These are phyloP conservation scores for Eucalyptus erythrocorys DNA, from an alignment of 345 rosid species.

Conservation along the genomic window DNA sequence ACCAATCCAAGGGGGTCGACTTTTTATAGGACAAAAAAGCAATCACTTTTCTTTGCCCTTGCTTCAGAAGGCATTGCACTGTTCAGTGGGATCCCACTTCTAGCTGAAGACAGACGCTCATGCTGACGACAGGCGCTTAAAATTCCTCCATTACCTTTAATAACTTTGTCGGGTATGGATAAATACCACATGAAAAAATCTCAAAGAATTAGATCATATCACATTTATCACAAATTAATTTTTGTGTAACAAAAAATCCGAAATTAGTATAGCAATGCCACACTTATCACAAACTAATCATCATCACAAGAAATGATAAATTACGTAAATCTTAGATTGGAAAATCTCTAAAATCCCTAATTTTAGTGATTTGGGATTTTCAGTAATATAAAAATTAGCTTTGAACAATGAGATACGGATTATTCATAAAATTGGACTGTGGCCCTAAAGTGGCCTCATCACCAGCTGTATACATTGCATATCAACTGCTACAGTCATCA, in stretches of 20 bases:
- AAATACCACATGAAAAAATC: not conserved
- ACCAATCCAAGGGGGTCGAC: not conserved
- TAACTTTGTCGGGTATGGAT: not conserved
- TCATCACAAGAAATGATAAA: not conserved
- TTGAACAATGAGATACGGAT: fast-evolving
- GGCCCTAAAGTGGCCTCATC: not conserved
- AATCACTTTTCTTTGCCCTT: not conserved
- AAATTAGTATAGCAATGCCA: fast-evolving
- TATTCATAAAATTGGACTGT: not conserved
- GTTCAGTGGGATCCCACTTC: not conserved
- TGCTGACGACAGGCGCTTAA: not conserved
- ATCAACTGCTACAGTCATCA: not conserved
- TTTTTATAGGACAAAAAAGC: not conserved
- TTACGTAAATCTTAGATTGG: not conserved
- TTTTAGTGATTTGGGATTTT: not conserved
- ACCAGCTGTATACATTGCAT: not conserved
- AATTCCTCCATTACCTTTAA: not conserved
- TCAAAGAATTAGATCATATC: not conserved
- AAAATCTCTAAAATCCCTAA: not conserved
- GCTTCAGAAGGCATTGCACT: not conserved
- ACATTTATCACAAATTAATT: fast-evolving
- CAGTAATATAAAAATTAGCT: not conserved
- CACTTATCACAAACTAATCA: fast-evolving
- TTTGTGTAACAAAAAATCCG: not conserved
- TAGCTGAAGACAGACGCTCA: not conserved